phyloP scores from a whole-genome alignment of 1,284 basidiomycete species.

The Irpex lacteus region DNA sequence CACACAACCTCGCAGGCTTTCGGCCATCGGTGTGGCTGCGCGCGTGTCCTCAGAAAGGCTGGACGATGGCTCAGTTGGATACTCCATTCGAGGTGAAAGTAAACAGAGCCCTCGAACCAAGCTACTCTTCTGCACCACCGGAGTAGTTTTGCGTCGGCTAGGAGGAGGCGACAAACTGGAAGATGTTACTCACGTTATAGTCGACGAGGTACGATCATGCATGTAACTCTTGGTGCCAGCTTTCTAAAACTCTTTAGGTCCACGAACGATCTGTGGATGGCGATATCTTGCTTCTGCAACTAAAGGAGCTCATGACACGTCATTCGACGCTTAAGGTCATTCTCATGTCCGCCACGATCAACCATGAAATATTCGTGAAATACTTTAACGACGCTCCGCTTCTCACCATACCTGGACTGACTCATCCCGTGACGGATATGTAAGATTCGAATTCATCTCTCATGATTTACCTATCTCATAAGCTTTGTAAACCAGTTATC shows the following conservation, averaged over 20 bases:
- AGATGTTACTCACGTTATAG: slow-evolving; percentile 81
- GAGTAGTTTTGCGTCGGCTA: slow-evolving; percentile 82
- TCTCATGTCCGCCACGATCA: slow-evolving; percentile 88
- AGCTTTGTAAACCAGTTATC: slow-evolving; percentile 47
- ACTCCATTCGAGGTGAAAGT: slow-evolving; percentile 89
- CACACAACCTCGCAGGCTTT: slow-evolving; percentile 89
- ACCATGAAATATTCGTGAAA: slow-evolving; percentile 77
- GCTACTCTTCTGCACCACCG: slow-evolving; percentile 90
- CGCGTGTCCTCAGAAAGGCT: slow-evolving; percentile 86
- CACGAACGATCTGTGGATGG: slow-evolving; percentile 91
- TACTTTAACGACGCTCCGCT: slow-evolving; percentile 85
- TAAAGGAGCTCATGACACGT: slow-evolving; percentile 72
- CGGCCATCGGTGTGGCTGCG: slow-evolving; percentile 86
- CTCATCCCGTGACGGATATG: slow-evolving; percentile 79
- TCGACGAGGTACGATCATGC: slow-evolving; percentile 74
- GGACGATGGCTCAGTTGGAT: slow-evolving; percentile 85
- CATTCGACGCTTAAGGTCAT: slow-evolving; percentile 80
- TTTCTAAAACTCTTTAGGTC: slow-evolving; percentile 45
- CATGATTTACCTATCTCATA: neutral
- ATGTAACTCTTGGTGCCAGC: neutral
- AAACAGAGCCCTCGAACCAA: slow-evolving; percentile 68
- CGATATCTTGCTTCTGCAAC: slow-evolving; percentile 87
- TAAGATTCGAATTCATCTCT: slow-evolving; percentile 30
- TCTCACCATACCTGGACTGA: slow-evolving; percentile 82
- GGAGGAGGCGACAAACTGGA: slow-evolving; percentile 71